Conservation (phyloP, 108 stramenopile species). For the Pseudonitzschia pungens region DNA sequence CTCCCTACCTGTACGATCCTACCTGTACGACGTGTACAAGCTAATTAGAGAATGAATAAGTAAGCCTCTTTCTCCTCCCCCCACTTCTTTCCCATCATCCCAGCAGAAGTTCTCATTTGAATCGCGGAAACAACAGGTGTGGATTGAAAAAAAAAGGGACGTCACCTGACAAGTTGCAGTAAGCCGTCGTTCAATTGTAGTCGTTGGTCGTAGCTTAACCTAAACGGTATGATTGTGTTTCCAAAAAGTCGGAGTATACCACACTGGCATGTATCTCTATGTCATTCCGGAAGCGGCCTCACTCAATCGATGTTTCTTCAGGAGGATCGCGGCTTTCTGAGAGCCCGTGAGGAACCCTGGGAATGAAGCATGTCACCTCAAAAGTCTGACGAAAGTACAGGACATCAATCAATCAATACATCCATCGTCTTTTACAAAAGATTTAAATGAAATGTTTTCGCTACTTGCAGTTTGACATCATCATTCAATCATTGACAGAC, state of each 20-base stretch:
- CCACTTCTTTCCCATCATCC: not conserved
- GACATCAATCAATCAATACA: not conserved
- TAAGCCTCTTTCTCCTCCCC: too few relatives aligned
- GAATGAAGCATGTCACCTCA: too few relatives aligned
- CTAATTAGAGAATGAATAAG: too few relatives aligned
- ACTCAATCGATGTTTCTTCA: not conserved
- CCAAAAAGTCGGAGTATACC: not conserved
- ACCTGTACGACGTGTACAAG: too few relatives aligned
- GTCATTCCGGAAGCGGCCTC: not conserved
- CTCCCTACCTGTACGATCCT: too few relatives aligned
- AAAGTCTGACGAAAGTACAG: not conserved
- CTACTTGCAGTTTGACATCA: too few relatives aligned
- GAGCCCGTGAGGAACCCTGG: not conserved
- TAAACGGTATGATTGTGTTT: not conserved
- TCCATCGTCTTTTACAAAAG: not conserved
- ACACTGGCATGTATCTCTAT: not conserved
- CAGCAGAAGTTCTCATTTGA: not conserved
- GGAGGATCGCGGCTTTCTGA: not conserved
- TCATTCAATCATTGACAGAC: not conserved
- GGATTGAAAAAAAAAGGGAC: too few relatives aligned
- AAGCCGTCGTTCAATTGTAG: too few relatives aligned
- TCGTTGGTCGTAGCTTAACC: too few relatives aligned
- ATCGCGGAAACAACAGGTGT: not conserved
- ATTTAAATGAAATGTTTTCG: too few relatives aligned
- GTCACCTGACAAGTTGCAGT: too few relatives aligned